A percentile compares a stretch with the other conserved stretches of the same genome.
phyloP scores from a whole-genome alignment of 2,329 filamentous ascomycete genomes.

The Colletotrichum viniferum region DNA sequence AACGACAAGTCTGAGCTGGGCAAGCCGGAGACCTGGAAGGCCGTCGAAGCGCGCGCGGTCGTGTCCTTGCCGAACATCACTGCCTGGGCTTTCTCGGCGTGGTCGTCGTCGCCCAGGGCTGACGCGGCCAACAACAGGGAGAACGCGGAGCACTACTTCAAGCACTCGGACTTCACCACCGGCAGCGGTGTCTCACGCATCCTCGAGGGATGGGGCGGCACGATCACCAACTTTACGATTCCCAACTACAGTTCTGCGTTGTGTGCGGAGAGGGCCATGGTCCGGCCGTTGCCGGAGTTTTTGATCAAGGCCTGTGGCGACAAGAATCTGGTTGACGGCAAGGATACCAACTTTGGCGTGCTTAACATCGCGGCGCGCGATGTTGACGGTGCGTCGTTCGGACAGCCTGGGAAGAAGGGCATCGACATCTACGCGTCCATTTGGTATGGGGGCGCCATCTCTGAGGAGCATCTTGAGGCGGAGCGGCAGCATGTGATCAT shows the following conservation, averaged over 20 bases:
- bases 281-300: slow-evolving; percentile 29
- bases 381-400: slow-evolving; percentile 4
- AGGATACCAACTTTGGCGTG: slow-evolving; percentile 24
- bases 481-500: slow-evolving; percentile 28
- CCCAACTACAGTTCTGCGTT: slow-evolving; percentile 31
- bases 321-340: slow-evolving; percentile 23
- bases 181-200: slow-evolving; percentile 24
- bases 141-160: slow-evolving; percentile 33
- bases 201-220: slow-evolving; percentile 33
- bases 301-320: slow-evolving; percentile 28
- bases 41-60: slow-evolving; percentile 24
- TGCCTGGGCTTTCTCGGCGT: slow-evolving; percentile 24
- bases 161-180: slow-evolving; percentile 23
- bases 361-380: slow-evolving; percentile 26
- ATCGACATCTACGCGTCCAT: slow-evolving; percentile 26
- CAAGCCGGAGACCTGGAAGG: slow-evolving; percentile 23
- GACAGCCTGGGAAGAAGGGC: neutral
- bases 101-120: slow-evolving; percentile 27
- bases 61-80: slow-evolving; percentile 30
- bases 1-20: slow-evolving; percentile 20
- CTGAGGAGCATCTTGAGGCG: slow-evolving; percentile 26
- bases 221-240: slow-evolving; percentile 40
- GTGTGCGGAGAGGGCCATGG: slow-evolving; percentile 32
- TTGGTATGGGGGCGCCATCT: slow-evolving; percentile 25
- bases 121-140: slow-evolving; percentile 30